phyloP scores from a whole-genome alignment of 2,329 filamentous ascomycete species.

The Neocatenulostroma microsporum region DNA sequence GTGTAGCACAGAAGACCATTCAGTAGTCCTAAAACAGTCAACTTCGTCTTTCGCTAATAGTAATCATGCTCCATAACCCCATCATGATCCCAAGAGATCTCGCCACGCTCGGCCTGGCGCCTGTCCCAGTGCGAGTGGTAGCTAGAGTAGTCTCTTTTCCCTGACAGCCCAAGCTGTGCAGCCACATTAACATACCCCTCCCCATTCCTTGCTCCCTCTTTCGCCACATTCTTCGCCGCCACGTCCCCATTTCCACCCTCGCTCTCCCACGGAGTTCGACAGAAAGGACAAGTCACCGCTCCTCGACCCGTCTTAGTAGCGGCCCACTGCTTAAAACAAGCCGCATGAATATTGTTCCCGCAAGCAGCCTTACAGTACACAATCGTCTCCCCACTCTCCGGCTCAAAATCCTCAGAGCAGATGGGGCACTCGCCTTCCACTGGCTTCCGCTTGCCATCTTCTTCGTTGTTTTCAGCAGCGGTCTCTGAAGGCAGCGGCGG shows the following conservation, averaged over 20 bases:
- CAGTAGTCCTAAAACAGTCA: too few species aligned
- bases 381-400: constrained; percentile 37
- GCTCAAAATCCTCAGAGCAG: constrained; percentile 51
- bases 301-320: constrained; percentile 14
- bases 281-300: constrained; percentile 26
- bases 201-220: constrained; percentile 13
- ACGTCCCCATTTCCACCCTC: constrained; percentile 8
- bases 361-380: constrained; percentile 55
- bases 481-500: constrained; percentile 40
- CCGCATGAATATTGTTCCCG: constrained; percentile 55
- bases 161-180: constrained; percentile 20
- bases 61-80: too few species aligned
- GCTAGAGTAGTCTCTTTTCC: constrained; percentile 22
- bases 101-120: constrained; percentile 10
- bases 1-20: too few species aligned
- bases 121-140: constrained; percentile 22
- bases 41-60: too few species aligned
- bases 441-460: constrained; percentile 47
- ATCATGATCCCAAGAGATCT: constrained; percentile 6
- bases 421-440: constrained; percentile 57
- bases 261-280: constrained; percentile 22
- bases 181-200: constrained; percentile 29
- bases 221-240: constrained; percentile 13
- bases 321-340: constrained; percentile 50
- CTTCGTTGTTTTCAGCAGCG: constrained; percentile 18